Base-by-base conservation (phyloP, 2,329 filamentous ascomycete species). In the Coniochaeta hoffmannii region DNA sequence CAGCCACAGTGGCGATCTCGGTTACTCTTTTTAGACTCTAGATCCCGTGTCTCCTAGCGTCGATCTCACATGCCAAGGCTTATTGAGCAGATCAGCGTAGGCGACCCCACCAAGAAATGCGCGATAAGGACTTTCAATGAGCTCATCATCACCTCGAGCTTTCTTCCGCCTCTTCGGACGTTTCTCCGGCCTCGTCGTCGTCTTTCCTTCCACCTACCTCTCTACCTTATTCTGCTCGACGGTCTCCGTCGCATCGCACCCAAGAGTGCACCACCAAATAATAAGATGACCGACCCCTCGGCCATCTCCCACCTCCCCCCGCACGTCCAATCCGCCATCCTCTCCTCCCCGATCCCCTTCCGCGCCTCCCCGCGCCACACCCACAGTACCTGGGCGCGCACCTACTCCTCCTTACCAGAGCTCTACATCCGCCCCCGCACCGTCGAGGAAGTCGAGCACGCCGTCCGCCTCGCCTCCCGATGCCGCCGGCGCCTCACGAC, bases 371-470 rank as follows among this genome's bases (percentile, higher is more conserved):
- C 81, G 57, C 76, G 82, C 54, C 86, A 97, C 70, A 73, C 86
- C 51, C 94, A 97, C 75, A 86, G 87, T 65, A 99, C 94, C 19
- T 99, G 94, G 94, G 94, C 94, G 36, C 86, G 87, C 66, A 97
- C 94, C 52, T 97, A 95, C 74, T 86, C 88, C 65, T 94, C 88
- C 53, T 82, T 86, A 17, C 94, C 94, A 2, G 91, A 97, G 76
- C 85, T 97, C 57, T 97, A 93, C 73, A 84, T 97, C 63, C 89
- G 89, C 65, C 94, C 94, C 2, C 81, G 88, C 64, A 87, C 86
- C 1, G 76, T 94, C 53, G 75, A 77, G 14, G 93, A 97, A 72
- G 82, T 99, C 61, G 87, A 93, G 69, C 92, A 95, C 69, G 78
- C 88, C 53, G 82, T 97, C 59, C 86, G 80, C 41, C 81, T 97